Evolutionary conservation across 2,329 filamentous ascomycete genomes (phyloP), one percentile per base, ranked within the genome.

Genomic region (Zasmidium cellare): DNA sequence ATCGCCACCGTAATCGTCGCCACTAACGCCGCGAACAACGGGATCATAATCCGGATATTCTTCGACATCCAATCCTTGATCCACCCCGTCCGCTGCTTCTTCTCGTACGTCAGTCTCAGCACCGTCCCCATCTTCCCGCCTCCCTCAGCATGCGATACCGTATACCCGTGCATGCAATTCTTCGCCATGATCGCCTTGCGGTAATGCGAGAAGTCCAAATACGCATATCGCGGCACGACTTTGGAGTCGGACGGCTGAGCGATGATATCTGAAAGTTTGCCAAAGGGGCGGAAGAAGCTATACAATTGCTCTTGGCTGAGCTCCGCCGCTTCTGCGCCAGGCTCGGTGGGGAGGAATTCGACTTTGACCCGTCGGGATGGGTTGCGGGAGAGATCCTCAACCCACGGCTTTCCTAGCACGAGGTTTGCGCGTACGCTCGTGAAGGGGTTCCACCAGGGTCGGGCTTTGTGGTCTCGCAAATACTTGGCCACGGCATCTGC

Each of bases 361-460:
- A 97, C 86, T 65, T 86, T 89, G 38, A 99, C 69, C 24, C 90
- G 82, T 44, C 80, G 81, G 57, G 87, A 91, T 0, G 94, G 94
- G 51, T 92, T 87, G 6, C 92, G 85, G 65, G 91, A 89, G 24
- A 99, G 78, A 71, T 99, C 94, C 70, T 97, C 94, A 2, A 97
- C 83, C 94, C 94, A 99, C 0, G 94, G 94, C 20, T 87, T 85
- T 9, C 94, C 94, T 55, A 85, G 81, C 2, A 99, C 94, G 6
- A 92, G 77, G 22, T 86, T 86, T 2, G 87, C 86, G 50, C 84
- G 83, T 56, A 96, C 87, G 14, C 82, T 77, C 20, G 85, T 82
- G 63, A 96, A 87, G 0, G 92, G 92, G 65, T 88, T 96, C 79
- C 94, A 97, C 90, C 92, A 96, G 2, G 93, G 92, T 60, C 87